Percentiles rank a stretch among this genome's conserved stretches.
These are phyloP conservation scores for Kalanchoe fedtschenkoi DNA, from an alignment of 164 flowering plant genomes.

Conservation along the genomic window DNA sequence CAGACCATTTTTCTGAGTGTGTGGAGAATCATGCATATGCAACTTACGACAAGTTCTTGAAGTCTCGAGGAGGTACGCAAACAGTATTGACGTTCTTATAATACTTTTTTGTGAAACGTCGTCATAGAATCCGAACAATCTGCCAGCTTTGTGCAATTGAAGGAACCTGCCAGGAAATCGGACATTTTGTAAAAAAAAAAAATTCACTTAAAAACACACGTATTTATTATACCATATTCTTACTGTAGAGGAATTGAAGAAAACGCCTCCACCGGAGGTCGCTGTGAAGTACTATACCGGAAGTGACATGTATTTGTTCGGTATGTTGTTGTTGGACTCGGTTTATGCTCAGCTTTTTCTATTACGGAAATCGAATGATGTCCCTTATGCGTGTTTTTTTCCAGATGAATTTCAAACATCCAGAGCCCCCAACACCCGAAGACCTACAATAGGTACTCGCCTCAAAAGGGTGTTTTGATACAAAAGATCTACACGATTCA, in stretches of 20 bases:
- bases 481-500: background rate
- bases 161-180: no score
- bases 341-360: background rate
- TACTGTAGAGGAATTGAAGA: conserved; percentile 65
- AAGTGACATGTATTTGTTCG: conserved; percentile 84
- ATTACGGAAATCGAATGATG: background rate
- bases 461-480: background rate
- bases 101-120: no score
- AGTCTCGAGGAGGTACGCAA: conserved; percentile 52
- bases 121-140: no score
- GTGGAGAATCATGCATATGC: conserved; percentile 86
- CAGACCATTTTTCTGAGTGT: conserved; percentile 97
- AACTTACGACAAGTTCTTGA: conserved; percentile 95
- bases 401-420: conserved; percentile 95
- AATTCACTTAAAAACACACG: no score
- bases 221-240: background rate
- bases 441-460: conserved; percentile 71
- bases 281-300: conserved; percentile 87
- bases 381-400: conserved; percentile 7
- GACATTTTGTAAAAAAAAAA: no score
- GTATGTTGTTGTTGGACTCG: conserved; percentile 33
- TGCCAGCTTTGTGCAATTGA: no score
- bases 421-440: conserved; percentile 61
- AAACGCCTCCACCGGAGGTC: conserved; percentile 65
- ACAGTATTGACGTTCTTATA: background rate